Evolutionary conservation across 106 monocot genomes (phyloP).

Genomic region (Dioscorea zingiberensis): DNA sequence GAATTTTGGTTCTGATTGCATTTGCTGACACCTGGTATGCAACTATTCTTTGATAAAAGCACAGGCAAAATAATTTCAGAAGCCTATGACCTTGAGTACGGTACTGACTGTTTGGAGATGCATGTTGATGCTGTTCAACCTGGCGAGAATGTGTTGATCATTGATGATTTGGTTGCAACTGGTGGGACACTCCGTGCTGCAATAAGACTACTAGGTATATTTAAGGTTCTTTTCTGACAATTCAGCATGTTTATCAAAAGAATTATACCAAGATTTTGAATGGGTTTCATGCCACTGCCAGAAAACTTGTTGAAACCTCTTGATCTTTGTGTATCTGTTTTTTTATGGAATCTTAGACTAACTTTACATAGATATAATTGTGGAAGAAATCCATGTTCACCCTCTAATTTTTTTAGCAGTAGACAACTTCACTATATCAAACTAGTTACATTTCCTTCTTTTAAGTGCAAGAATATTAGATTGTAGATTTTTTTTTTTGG

Average conservation of each 20-base stretch:
- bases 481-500: neutral
- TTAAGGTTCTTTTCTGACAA: neutral
- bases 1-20: neutral
- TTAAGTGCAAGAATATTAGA: no score
- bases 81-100: conserved; percentile 60
- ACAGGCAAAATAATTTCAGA: conserved; percentile 58
- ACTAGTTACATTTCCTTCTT: no score
- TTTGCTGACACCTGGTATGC: neutral
- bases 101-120: conserved; percentile 60
- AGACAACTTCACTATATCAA: no score
- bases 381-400: no score
- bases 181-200: conserved; percentile 68
- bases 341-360: no score
- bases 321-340: no score
- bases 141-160: conserved; percentile 44
- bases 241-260: no score
- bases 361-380: no score
- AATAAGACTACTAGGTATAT: conserved; percentile 46
- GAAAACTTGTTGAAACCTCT: no score
- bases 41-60: neutral
- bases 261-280: no score
- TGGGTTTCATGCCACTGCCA: no score
- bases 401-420: no score
- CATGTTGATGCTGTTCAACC: conserved; percentile 44
- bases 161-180: conserved; percentile 67